A percentile compares a stretch with the other conserved stretches of the same genome.
Conservation (phyloP, 148 eudicot species). For the Rhododendron ovatum region DNA sequence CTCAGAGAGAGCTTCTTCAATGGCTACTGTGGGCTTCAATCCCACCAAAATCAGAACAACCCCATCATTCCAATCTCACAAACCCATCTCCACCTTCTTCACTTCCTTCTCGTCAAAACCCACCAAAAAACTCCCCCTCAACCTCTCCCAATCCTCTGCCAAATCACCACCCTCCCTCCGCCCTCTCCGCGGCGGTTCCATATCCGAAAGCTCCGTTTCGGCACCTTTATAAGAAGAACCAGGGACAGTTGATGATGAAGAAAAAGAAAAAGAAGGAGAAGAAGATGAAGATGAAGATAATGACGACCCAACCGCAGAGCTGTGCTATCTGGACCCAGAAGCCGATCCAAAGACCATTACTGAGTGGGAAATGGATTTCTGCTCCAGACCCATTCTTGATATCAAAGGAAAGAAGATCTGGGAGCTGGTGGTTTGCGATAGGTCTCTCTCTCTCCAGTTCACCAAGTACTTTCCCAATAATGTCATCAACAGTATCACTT, state of each 20-base stretch:
- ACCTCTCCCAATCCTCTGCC: slow-evolving; percentile 7
- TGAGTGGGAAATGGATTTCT: slow-evolving; percentile 93
- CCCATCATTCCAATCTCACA: slow-evolving; percentile 24
- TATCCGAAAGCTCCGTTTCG: slow-evolving; percentile 65
- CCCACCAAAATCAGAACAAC: slow-evolving; percentile 44
- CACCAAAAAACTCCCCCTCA: slow-evolving; percentile 26
- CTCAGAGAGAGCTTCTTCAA: slow-evolving; percentile 22
- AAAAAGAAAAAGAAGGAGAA: background rate
- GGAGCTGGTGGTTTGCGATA: slow-evolving; percentile 93
- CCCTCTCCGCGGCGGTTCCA: slow-evolving; percentile 21
- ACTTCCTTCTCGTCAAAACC: slow-evolving; percentile 24
- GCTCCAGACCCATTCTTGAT: slow-evolving; percentile 96
- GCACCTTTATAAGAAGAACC: slow-evolving; percentile 25
- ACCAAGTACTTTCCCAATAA: slow-evolving; percentile 88
- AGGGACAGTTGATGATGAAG: slow-evolving; percentile 18
- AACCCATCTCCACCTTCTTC: slow-evolving; percentile 33
- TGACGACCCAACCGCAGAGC: slow-evolving; percentile 77
- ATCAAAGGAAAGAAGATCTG: slow-evolving; percentile 88
- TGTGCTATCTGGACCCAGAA: slow-evolving; percentile 75
- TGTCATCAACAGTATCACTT: slow-evolving; percentile 83
- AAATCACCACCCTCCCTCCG: slow-evolving; percentile 3
- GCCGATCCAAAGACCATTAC: slow-evolving; percentile 53
- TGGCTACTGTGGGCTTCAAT: slow-evolving; percentile 79
- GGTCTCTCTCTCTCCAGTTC: slow-evolving; percentile 73
- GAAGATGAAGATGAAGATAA: slow-evolving; percentile 16